phyloP scores from a whole-genome alignment of 2,329 filamentous ascomycete species.

The Esteya vermicola region DNA sequence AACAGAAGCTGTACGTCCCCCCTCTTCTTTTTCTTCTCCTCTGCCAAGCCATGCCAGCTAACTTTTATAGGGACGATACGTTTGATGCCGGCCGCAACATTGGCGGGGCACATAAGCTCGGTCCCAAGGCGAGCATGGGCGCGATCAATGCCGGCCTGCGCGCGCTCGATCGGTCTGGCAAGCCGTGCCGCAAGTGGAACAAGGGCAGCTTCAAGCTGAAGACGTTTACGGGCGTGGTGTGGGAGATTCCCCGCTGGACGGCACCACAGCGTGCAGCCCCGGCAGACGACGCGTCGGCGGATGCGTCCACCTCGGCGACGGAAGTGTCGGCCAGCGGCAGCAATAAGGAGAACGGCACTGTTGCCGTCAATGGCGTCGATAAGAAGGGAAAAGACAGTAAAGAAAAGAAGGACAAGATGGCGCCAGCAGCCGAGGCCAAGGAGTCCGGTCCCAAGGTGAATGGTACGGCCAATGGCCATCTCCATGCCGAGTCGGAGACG shows the following conservation, averaged over 20 bases:
- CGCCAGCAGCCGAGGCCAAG: background rate
- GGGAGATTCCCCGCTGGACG: conserved; percentile 73
- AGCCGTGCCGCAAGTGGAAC: conserved; percentile 85
- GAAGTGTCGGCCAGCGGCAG: conserved; percentile 27
- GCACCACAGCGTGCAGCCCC: conserved; percentile 46
- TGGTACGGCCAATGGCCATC: too few relatives aligned
- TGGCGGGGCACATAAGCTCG: conserved; percentile 61
- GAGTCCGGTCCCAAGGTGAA: too few relatives aligned
- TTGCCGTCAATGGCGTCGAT: background rate
- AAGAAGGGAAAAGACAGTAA: background rate
- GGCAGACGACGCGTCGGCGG: conserved; percentile 17
- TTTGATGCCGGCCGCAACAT: conserved; percentile 37
- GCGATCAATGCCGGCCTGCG: conserved; percentile 95
- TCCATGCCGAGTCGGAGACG: too few relatives aligned
- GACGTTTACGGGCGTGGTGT: conserved; percentile 79
- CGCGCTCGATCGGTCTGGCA: conserved; percentile 81
- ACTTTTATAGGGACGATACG: conserved; percentile 41
- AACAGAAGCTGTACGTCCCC: conserved; percentile 72
- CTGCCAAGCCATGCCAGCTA: conserved; percentile 1
- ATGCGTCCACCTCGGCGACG: conserved; percentile 14
- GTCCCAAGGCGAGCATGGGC: conserved; percentile 90
- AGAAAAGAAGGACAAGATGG: background rate
- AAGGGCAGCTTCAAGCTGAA: conserved; percentile 73
- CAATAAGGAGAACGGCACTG: conserved; percentile 47
- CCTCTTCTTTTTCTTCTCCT: background rate